Percentiles rank a stretch among this genome's conserved stretches.
These are phyloP conservation scores for Rhypophila decipiens DNA, from an alignment of 495 filamentous ascomycete species.

Conservation along the genomic window DNA sequence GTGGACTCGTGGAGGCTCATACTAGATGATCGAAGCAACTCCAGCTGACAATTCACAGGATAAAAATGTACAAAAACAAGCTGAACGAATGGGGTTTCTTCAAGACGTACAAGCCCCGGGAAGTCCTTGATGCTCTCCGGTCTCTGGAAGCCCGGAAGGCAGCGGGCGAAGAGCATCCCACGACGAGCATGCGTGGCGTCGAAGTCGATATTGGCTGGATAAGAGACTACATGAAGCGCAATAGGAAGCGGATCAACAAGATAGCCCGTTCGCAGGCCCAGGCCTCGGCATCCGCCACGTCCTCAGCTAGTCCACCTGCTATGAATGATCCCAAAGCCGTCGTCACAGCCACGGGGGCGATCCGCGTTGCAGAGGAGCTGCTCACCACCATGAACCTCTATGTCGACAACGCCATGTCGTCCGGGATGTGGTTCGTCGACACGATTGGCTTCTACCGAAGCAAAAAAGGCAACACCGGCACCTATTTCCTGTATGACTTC, in stretches of 20 bases:
- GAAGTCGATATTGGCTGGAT: conserved; percentile 6
- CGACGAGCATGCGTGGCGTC: not conserved
- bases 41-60: not conserved
- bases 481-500: not conserved
- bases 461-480: not conserved
- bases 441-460: not conserved
- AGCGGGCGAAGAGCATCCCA: not conserved
- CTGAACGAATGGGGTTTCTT: conserved; percentile 31
- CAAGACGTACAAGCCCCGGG: conserved; percentile 30
- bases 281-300: not conserved
- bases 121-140: conserved; percentile 25
- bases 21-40: not conserved
- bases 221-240: conserved; percentile 5
- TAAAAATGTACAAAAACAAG: conserved; percentile 30
- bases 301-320: too few relatives aligned
- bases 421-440: not conserved
- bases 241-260: not conserved
- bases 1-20: not conserved
- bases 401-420: not conserved
- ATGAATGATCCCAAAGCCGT: not conserved
- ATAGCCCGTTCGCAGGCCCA: not conserved
- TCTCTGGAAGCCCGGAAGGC: conserved; percentile 1
- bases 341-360: not conserved
- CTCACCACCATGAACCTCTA: conserved; percentile 1
- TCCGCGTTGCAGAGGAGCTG: conserved; percentile 1